These are phyloP conservation scores for Thyridium curvatum DNA, from an alignment of 2,329 filamentous ascomycete species.

Conservation along the genomic window DNA sequence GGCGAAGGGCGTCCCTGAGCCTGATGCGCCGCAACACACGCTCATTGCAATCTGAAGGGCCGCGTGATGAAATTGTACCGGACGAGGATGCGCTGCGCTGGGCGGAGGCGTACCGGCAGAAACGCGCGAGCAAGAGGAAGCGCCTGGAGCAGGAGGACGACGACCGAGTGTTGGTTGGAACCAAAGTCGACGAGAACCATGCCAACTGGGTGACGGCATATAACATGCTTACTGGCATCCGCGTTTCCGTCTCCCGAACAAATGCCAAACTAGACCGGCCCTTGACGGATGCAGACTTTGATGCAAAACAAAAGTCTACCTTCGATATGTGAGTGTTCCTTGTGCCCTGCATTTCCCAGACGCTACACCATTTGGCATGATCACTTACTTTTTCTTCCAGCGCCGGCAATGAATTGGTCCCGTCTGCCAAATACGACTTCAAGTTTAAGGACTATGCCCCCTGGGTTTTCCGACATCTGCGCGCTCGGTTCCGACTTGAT, in stretches of 20 bases:
- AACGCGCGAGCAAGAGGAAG: conserved; percentile 79
- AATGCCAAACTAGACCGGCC: conserved; percentile 95
- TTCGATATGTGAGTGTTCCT: conserved; percentile 77
- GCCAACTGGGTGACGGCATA: conserved; percentile 97
- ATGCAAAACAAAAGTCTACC: conserved; percentile 92
- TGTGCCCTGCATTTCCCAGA: neutral
- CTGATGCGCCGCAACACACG: conserved; percentile 75
- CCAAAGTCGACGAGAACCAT: conserved; percentile 95
- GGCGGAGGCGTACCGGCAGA: conserved; percentile 89
- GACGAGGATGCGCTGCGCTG: conserved; percentile 89
- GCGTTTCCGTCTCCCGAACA: conserved; percentile 90
- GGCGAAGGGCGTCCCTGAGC: conserved; percentile 75
- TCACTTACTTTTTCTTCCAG: conserved; percentile 31
- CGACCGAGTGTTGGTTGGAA: conserved; percentile 89
- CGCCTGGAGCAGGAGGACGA: conserved; percentile 84
- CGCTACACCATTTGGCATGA: neutral
- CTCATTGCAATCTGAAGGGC: conserved; percentile 77
- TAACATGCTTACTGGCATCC: conserved; percentile 99
- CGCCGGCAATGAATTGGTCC: conserved; percentile 93
- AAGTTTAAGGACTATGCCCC: conserved; percentile 99
- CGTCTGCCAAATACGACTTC: conserved; percentile 98
- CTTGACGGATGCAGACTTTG: conserved; percentile 85
- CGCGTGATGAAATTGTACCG: conserved; percentile 74
- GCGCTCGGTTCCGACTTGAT: conserved; percentile 81
- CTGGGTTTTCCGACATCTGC: conserved; percentile 94